Base-by-base conservation (phyloP, 169 alveolate genomes). In the Cryptosporidium bovis region DNA sequence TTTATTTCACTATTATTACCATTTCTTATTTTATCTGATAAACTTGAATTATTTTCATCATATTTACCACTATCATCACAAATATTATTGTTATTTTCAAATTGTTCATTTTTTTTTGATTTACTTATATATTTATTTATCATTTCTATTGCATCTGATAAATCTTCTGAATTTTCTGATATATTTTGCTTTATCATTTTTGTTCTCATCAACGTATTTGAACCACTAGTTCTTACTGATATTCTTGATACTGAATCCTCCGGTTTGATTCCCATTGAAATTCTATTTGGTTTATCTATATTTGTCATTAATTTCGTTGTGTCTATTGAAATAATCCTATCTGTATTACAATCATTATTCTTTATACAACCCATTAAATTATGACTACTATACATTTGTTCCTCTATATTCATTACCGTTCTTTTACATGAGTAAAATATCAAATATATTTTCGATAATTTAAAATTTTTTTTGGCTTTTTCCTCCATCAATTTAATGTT, bases 71-170 rank as follows among this genome's bases (percentile, higher is more conserved):
- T 15, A 36, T 46, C n/a, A 40, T 2, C 31, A 10, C 24, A 8
- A 20, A 3, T 20, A 6, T 50, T 10, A 20, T 50, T 33, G 24
- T 50, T 20, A 8, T 66, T 8, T 8, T 16, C 10, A 18, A 13
- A 1, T 36, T 44, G 10, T 5, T 46, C 18, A 66, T 66, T 36
- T 71, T 27, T 51, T 46, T 46, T 60, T n/a, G 77, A 60, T 62
- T 33, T 77, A n/a, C 1, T 62, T 58, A 68, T 77, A 48, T 77
- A 62, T 13, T 77, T 77, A n/a, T 77, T 56, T 18, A 77, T 77
- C 87, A 77, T 77, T 36, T 56, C 87, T 44, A 77, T 77, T 33
- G 87, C 87, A 77, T 77, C 77, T n/a, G 87, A 77, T 27, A 77
- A 29, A 36, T 62, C 51, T 13, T 60, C 71, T 1, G 48, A 40